These are phyloP conservation scores for Glebionis coronaria DNA, from an alignment of 129 eudicot genomes.

Conservation along the genomic window DNA sequence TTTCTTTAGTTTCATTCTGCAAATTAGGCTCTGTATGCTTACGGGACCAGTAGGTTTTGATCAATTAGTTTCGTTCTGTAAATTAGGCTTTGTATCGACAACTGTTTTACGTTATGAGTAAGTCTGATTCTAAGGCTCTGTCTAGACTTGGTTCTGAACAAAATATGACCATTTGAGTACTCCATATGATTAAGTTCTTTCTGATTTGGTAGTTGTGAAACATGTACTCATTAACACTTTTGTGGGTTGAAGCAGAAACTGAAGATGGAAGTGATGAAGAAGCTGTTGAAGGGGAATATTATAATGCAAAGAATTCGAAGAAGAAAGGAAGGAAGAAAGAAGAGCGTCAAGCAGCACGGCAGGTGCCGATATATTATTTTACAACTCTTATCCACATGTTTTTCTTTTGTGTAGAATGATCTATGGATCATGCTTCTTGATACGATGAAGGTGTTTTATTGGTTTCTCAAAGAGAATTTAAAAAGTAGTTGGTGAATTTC, in stretches of 20 bases:
- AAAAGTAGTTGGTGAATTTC: neutral
- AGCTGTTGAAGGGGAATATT: constrained; percentile 56
- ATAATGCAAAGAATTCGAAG: constrained; percentile 54
- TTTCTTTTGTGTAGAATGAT: neutral
- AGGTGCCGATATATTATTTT: constrained; percentile 39
- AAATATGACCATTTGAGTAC: neutral
- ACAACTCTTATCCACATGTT: neutral
- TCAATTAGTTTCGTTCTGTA: too few species aligned
- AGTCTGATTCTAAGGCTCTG: too few species aligned
- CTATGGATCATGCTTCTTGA: neutral
- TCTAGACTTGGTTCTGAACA: neutral
- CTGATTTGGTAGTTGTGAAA: neutral
- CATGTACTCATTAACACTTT: neutral
- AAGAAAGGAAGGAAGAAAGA: constrained; percentile 89
- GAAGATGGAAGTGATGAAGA: constrained; percentile 88
- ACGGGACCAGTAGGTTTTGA: too few species aligned
- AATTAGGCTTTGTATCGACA: too few species aligned
- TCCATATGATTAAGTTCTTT: neutral
- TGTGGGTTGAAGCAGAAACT: constrained; percentile 41
- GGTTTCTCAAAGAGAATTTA: neutral
- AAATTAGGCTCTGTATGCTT: too few species aligned
- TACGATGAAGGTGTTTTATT: neutral
- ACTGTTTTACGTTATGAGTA: too few species aligned
- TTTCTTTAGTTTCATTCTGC: too few species aligned
- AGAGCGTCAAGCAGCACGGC: constrained; percentile 91